Conservation (phyloP, 2,329 filamentous ascomycete genomes). For the Didymella pinodella region DNA sequence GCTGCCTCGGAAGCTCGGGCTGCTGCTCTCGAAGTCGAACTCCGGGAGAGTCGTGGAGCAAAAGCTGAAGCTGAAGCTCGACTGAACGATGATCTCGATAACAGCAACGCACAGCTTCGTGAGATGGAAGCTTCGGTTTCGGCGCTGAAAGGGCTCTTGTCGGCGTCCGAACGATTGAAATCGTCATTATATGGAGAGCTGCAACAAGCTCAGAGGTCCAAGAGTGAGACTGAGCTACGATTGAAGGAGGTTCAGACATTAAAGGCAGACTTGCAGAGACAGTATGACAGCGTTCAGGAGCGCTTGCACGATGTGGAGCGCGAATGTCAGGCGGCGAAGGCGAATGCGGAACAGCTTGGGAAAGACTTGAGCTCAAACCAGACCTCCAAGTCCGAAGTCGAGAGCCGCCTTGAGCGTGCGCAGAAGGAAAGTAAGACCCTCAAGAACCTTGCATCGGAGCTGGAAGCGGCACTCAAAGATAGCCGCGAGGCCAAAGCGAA, state of each 20-base stretch:
- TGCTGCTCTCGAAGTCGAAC: constrained; percentile 27
- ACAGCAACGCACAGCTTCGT: constrained; percentile 34
- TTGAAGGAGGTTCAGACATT: constrained; percentile 18
- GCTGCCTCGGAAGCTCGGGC: constrained; percentile 31
- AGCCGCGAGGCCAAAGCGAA: constrained; percentile 19
- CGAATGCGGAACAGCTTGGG: constrained; percentile 24
- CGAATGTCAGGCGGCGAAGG: constrained; percentile 17
- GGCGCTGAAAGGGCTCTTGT: constrained; percentile 26
- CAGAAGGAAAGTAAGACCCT: constrained; percentile 23
- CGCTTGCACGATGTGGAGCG: constrained; percentile 13
- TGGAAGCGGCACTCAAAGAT: constrained; percentile 28
- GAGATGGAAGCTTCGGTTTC: constrained; percentile 35
- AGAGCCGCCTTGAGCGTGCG: constrained; percentile 22
- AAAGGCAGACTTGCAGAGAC: constrained; percentile 21
- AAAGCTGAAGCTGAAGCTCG: constrained; percentile 27
- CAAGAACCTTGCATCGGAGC: constrained; percentile 23
- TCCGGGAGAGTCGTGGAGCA: constrained; percentile 27
- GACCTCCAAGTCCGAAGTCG: constrained; percentile 15
- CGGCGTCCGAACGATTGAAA: constrained; percentile 29
- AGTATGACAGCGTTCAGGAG: constrained; percentile 17
- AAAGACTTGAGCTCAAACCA: constrained; percentile 8
- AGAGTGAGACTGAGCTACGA: constrained; percentile 22
- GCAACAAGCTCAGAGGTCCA: constrained; percentile 21
- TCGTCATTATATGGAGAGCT: constrained; percentile 27
- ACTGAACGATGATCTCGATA: constrained; percentile 21